Percentiles rank a stretch among this genome's conserved stretches.
Conservation (phyloP, 768 basidiomycete species). For the Hypholoma sublateritium region DNA sequence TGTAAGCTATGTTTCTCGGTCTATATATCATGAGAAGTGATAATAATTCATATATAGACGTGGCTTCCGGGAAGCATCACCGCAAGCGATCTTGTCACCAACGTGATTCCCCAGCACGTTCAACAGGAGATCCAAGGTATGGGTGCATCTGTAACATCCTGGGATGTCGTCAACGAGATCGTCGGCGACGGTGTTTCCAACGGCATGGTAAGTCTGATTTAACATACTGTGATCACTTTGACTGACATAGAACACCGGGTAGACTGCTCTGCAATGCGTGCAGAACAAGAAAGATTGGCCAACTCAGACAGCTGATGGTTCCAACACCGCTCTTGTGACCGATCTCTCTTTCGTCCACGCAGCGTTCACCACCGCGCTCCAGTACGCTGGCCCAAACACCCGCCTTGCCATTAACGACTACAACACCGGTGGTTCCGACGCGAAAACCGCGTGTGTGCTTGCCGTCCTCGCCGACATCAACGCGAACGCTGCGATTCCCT, state of each 20-base stretch:
- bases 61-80: conserved; percentile 15
- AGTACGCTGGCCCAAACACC: conserved; percentile 10
- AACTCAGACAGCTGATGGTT: conserved; percentile 10
- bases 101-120: conserved; percentile 17
- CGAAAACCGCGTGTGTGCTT: conserved; percentile 15
- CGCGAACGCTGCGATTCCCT: conserved; percentile 14
- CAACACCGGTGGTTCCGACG: conserved; percentile 13
- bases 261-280: conserved; percentile 15
- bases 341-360: conserved; percentile 16
- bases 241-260: background rate
- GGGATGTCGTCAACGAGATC: conserved; percentile 16
- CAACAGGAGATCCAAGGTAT: conserved; percentile 16
- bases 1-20: background rate
- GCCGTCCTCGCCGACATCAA: conserved; percentile 15
- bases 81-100: conserved; percentile 13
- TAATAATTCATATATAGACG: background rate
- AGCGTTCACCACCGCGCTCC: conserved; percentile 13
- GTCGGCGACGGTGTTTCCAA: conserved; percentile 15
- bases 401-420: conserved; percentile 17
- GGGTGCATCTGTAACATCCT: conserved; percentile 14
- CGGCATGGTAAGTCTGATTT: conserved; percentile 10
- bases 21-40: background rate
- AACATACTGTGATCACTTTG: background rate
- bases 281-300: conserved; percentile 17
- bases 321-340: conserved; percentile 8